Evolutionary conservation across 192 early-diverging fungal genomes (phyloP).

Genomic region (Spinellus fusiger): DNA sequence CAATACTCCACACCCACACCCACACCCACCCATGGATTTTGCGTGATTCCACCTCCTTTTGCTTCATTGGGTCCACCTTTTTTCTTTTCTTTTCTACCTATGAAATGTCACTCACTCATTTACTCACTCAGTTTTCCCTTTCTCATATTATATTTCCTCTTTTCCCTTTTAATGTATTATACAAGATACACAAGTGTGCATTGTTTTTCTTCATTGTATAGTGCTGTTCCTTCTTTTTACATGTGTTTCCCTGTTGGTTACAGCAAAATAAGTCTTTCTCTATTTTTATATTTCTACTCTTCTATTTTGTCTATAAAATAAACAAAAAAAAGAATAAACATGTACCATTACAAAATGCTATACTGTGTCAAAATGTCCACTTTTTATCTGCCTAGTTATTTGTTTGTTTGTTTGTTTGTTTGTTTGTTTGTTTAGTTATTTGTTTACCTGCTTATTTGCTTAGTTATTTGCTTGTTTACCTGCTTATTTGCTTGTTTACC

Average conservation of each 20-base stretch:
- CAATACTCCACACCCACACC: no score
- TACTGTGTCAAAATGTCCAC: not conserved
- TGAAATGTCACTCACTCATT: no score
- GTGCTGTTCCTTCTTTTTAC: not conserved
- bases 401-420: not conserved
- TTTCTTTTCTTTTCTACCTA: no score
- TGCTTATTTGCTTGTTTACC: no score
- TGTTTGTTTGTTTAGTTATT: no score
- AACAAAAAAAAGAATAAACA: not conserved
- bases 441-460: no score
- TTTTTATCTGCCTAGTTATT: not conserved
- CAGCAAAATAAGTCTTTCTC: not conserved
- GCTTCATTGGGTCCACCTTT: no score
- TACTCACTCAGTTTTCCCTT: not conserved
- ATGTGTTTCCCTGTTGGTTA: not conserved
- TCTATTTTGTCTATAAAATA: not conserved
- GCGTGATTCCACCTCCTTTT: no score
- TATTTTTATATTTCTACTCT: not conserved
- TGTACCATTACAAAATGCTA: not conserved
- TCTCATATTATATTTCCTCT: not conserved
- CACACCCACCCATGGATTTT: no score
- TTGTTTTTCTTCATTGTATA: not conserved
- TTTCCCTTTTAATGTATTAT: no score
- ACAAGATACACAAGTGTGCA: no score
- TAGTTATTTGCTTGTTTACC: no score